Evolutionary conservation across 192 early-diverging fungal species (phyloP), one percentile per base, ranked within the genome.

Genomic region (Linnemannia exigua): DNA sequence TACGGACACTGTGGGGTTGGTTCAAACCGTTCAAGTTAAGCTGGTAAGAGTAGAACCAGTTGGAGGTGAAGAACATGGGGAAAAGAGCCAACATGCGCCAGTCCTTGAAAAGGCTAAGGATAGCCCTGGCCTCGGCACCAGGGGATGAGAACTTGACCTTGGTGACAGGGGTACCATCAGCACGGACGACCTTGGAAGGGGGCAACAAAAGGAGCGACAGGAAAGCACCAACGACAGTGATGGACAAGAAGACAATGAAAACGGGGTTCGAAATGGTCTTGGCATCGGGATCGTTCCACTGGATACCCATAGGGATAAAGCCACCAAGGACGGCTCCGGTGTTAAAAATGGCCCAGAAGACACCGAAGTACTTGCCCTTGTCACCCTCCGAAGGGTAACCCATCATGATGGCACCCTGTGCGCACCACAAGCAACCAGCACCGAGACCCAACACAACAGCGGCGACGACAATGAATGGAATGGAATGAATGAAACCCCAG

Each of bases 241-340:
- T 79, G 22, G 89, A 84, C 41, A 95, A 89, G 67, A 96, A 95
- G 19, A 82, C 92, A 75, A 94, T 92, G 80, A 95, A 95, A 47
- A 93, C 91, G 36, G 92, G 92, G 80, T 90, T 89, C 52, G 88
- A 89, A 19, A 95, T 89, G 72, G 89, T 81, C 28, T 84, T 78
- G 22, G 80, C 84, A 17, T 74, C 75, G 0, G 78, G 38, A 51
- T 72, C 73, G 72, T 94, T 87, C 90, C 89, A 96, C 84, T 95
- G 91, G 54, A 93, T 89, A 67, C 87, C 93, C 68, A 96, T 90
- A 46, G 90, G 91, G 76, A 97, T 90, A n/a, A 93, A 89, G 66
- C 91, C 91, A 74, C 96, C 96, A 38, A 97, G 70, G 76, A 44
- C 41, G 41, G 41, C 41, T 44, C 41, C 41, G 5, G 9, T 44